A percentile compares a stretch with the other conserved stretches of the same genome.
phyloP scores from a whole-genome alignment of 441 rosid genomes.

The Jatropha podagrica region DNA sequence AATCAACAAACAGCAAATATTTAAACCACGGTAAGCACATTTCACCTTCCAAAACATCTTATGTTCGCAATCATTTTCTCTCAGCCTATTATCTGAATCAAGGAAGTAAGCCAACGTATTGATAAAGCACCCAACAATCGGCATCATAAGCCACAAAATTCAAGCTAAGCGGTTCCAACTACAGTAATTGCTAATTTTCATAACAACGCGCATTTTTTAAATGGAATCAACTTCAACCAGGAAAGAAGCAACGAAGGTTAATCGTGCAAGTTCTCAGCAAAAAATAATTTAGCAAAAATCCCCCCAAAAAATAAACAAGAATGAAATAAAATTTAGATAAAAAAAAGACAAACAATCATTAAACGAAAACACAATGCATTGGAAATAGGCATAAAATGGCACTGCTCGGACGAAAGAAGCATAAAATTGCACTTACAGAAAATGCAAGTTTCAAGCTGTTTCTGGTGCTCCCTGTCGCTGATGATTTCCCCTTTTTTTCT shows the following conservation, averaged over 20 bases:
- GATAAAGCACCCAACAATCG: too few relatives aligned
- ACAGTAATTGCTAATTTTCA: too few relatives aligned
- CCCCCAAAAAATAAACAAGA: not conserved
- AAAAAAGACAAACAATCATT: not conserved
- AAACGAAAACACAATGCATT: not conserved
- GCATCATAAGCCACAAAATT: too few relatives aligned
- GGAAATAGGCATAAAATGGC: not conserved
- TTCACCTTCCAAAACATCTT: not conserved
- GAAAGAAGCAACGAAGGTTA: not conserved
- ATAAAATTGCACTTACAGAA: constrained; percentile 1
- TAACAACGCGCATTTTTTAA: too few relatives aligned
- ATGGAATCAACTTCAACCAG: not conserved
- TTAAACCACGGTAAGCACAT: too few relatives aligned
- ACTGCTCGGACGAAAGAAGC: not conserved
- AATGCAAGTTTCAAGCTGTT: not conserved
- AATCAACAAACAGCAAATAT: not conserved
- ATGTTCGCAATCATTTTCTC: too few relatives aligned
- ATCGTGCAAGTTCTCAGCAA: not conserved
- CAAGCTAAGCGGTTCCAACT: too few relatives aligned
- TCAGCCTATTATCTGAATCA: too few relatives aligned
- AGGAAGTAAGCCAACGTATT: too few relatives aligned
- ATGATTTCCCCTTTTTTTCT: not conserved
- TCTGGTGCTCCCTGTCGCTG: not conserved
- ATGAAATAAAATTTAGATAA: not conserved
- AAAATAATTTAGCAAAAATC: not conserved